A percentile compares a stretch with the other conserved stretches of the same genome.
phyloP scores from a whole-genome alignment of 2,329 filamentous ascomycete genomes.

The Paecilomyces sp. region DNA sequence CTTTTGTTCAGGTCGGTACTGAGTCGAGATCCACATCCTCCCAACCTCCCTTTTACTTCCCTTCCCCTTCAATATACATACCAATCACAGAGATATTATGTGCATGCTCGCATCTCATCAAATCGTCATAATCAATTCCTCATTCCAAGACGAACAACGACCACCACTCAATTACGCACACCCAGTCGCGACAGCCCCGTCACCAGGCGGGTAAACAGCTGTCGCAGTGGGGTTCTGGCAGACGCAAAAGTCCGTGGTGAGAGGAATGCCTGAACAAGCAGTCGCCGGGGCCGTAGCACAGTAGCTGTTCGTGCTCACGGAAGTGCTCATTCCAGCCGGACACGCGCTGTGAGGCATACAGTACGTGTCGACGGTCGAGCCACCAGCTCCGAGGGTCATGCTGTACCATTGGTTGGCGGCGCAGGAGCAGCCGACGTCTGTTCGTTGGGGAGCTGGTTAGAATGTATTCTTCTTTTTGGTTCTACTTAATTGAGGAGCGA shows the following conservation, averaged over 20 bases:
- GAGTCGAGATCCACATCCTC: neutral
- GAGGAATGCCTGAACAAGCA: slow-evolving; percentile 7
- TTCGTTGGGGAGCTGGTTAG: neutral
- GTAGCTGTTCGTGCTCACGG: slow-evolving; percentile 9
- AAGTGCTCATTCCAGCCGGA: slow-evolving; percentile 17
- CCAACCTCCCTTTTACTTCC: neutral
- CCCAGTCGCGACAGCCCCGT: slow-evolving; percentile 12
- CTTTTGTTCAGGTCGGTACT: no score
- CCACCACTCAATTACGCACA: slow-evolving; percentile 4
- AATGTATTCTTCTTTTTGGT: neutral
- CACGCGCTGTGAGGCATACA: slow-evolving; percentile 17
- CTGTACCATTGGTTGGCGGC: slow-evolving; percentile 16
- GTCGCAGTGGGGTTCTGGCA: slow-evolving; percentile 10
- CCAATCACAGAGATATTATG: neutral
- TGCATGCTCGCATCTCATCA: neutral
- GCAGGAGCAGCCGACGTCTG: slow-evolving; percentile 15
- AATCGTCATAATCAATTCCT: neutral
- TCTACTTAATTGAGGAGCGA: neutral
- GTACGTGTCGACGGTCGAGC: slow-evolving; percentile 10
- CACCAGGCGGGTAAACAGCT: slow-evolving; percentile 12
- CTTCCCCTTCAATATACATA: neutral
- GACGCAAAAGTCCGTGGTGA: slow-evolving; percentile 9
- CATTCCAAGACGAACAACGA: neutral
- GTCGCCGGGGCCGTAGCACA: slow-evolving; percentile 12
- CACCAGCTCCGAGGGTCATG: slow-evolving; percentile 5